Conservation (phyloP, 345 rosid genomes). For the Bretschneidera sinensis region DNA sequence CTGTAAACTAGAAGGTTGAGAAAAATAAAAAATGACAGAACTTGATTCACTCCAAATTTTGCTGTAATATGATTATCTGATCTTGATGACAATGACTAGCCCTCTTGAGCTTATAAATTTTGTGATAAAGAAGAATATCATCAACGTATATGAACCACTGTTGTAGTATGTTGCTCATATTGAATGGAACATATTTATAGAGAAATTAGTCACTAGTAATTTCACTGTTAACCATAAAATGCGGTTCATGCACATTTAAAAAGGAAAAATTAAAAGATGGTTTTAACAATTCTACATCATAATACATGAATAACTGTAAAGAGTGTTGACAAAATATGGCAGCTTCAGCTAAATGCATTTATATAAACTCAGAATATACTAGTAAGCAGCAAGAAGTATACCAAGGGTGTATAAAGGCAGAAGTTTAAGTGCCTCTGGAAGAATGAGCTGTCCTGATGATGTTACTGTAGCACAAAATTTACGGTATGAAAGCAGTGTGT, state of each 20-base stretch:
- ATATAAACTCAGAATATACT: not conserved
- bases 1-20: no score
- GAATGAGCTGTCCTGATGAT: constrained; percentile 91
- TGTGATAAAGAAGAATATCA: not conserved
- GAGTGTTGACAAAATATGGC: no score
- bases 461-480: constrained; percentile 95
- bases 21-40: no score
- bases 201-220: no score
- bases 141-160: no score
- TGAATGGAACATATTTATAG: no score
- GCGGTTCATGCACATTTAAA: not conserved
- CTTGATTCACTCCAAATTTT: not conserved
- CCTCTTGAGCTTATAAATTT: not conserved
- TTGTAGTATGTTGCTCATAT: no score
- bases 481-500: constrained; percentile 74
- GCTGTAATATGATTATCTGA: not conserved
- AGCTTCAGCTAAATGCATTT: not conserved
- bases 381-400: constrained; percentile 25
- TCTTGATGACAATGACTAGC: not conserved
- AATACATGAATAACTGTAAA: not conserved
- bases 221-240: no score
- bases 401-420: constrained; percentile 90
- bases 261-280: not conserved
- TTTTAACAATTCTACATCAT: not conserved
- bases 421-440: constrained; percentile 97